Base-by-base conservation (phyloP, 139 green algal genomes). In the Chlorella sp. region DNA sequence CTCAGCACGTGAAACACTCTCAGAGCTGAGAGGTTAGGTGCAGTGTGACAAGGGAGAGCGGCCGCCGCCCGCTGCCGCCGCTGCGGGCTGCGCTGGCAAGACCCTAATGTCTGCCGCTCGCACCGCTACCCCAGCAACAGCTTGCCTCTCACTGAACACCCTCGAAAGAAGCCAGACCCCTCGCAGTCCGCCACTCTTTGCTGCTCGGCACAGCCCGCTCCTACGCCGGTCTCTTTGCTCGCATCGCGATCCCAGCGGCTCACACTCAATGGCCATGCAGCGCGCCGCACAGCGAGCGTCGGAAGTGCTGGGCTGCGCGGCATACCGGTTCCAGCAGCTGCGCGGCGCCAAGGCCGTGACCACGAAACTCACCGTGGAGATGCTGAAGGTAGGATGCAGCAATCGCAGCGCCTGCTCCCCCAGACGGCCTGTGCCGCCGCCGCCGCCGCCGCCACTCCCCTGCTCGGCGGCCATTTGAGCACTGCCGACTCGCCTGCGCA, bases 291-390 rank as follows among this genome's bases (percentile, higher is more conserved):
- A 60, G 51, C 51, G 51, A 60, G 51, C 51, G 51, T 60, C 51
- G 13, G 51, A 60, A 16, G 2, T 60, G 44, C 72, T 78, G 30
- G 56, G 72, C 72, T 22, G 72, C 16, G 30, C 72, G 30, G 72
- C 72, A 3, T 41, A n/a, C 72, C 41, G 36, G 34, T 72, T 85
- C 34, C 84, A 80, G 34, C 84, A 88, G 68, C 60, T 17, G 44
- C 84, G 84, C 28, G 76, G 76, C 22, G 74, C 60, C 7, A 88
- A 85, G 36, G 44, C 76, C 3, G 48, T 60, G n/a, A 54, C 84
- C 1, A 85, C 44, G 13, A 88, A 88, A 58, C 58, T 85, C 19
- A 72, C 69, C 8, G 70, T 88, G 26, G 76, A 80, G 58, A 77
- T 88, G 14, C 75, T 87, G 2, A 41, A 87, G 84, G 84, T 62